These are phyloP conservation scores for Vitis cinerea DNA, from an alignment of 164 flowering plant genomes.

Conservation along the genomic window DNA sequence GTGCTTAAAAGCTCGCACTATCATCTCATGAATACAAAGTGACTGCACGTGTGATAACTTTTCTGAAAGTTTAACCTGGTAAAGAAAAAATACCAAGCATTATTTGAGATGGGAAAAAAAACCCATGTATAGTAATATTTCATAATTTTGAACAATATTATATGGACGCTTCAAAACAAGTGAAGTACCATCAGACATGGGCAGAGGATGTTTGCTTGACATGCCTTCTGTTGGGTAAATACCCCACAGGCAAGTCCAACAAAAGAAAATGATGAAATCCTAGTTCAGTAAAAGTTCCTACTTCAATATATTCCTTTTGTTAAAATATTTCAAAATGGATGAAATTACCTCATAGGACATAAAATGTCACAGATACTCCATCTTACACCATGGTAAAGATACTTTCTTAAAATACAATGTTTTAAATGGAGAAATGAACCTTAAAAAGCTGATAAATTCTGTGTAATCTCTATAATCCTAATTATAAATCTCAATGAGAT, in stretches of 20 bases:
- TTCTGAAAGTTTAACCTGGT: slow-evolving; percentile 93
- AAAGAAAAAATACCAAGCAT: slow-evolving; percentile 9
- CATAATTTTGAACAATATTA: not conserved
- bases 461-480: not conserved
- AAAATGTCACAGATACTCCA: no score
- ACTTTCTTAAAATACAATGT: not conserved
- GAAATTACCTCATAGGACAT: no score
- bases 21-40: slow-evolving; percentile 98
- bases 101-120: not conserved
- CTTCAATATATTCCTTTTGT: no score
- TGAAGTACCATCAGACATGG: no score
- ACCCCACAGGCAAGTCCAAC: no score
- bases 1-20: slow-evolving; percentile 95
- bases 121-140: not conserved
- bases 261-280: no score
- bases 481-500: not conserved
- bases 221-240: no score
- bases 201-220: no score
- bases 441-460: not conserved
- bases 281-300: no score
- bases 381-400: no score
- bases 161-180: no score
- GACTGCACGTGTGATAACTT: slow-evolving; percentile 95
- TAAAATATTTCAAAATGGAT: no score
- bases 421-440: not conserved